These are phyloP conservation scores for Lenwebbia sp. DNA, from an alignment of 345 rosid species.

Conservation along the genomic window DNA sequence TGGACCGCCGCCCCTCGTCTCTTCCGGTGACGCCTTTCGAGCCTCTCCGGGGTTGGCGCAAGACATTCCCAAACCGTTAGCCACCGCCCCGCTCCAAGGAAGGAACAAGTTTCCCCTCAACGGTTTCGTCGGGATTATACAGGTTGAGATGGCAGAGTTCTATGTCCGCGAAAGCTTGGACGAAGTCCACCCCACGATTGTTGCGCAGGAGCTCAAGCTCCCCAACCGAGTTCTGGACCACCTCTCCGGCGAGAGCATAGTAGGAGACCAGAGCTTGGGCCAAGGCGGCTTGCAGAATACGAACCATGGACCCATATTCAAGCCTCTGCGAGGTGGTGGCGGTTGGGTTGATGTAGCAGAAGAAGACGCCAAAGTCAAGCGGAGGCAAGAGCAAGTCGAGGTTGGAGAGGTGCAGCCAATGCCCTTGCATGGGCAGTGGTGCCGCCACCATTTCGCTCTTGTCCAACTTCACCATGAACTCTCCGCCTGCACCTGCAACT, in stretches of 20 bases:
- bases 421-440: conserved; percentile 53
- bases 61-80: too few species aligned
- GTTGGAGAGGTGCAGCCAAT: conserved; percentile 81
- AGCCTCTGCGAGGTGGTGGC: neutral
- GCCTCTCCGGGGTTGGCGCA: too few species aligned
- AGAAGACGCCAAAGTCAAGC: conserved; percentile 37
- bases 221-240: conserved; percentile 37
- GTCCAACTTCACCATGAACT: conserved; percentile 12
- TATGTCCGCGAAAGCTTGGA: conserved; percentile 49
- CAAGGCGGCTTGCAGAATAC: conserved; percentile 41
- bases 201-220: conserved; percentile 83
- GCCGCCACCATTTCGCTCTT: conserved; percentile 57
- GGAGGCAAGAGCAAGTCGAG: conserved; percentile 82
- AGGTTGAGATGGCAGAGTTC: conserved; percentile 47
- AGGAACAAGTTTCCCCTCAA: conserved; percentile 63
- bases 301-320: conserved; percentile 15
- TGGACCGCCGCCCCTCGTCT: too few species aligned
- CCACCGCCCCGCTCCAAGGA: too few species aligned
- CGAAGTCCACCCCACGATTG: conserved; percentile 75
- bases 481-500: neutral
- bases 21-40: too few species aligned
- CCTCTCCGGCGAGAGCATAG: conserved; percentile 69
- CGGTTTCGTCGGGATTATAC: conserved; percentile 50
- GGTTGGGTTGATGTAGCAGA: conserved; percentile 29
- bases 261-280: conserved; percentile 56